These are phyloP conservation scores for Phalaenopsis aphrodite DNA, from an alignment of 106 monocot genomes.

Conservation along the genomic window DNA sequence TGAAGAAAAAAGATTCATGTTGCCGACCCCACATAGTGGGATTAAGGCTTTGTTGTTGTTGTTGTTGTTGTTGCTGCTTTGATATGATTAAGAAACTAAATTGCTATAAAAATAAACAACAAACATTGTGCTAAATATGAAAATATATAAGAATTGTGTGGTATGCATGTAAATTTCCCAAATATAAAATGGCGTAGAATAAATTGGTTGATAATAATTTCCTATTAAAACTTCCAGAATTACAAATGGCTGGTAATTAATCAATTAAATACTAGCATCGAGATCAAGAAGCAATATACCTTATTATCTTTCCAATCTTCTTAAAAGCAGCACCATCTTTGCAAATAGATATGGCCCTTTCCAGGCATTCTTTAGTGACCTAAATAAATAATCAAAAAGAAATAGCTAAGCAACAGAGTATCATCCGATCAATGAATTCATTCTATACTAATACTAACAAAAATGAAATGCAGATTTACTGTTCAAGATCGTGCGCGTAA, in stretches of 20 bases:
- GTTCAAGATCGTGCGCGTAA: background rate
- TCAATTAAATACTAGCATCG: background rate
- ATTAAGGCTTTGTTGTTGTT: no score
- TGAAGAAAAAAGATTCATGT: no score
- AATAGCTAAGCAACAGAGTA: background rate
- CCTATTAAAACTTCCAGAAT: background rate
- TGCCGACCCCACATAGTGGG: no score
- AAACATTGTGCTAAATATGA: no score
- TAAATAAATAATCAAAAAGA: slow-evolving; percentile 17
- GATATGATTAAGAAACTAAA: no score
- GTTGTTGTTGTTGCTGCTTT: no score
- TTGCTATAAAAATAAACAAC: no score
- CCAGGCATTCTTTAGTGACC: slow-evolving; percentile 85
- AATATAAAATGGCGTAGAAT: background rate
- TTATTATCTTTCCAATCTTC: slow-evolving; percentile 93
- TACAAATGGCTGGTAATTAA: background rate
- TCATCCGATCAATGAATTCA: background rate
- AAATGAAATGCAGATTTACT: background rate
- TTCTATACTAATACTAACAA: background rate
- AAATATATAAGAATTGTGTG: no score
- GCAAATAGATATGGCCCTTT: slow-evolving; percentile 76
- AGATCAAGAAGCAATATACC: slow-evolving; percentile 27
- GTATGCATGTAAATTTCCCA: background rate
- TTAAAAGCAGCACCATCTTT: slow-evolving; percentile 85
- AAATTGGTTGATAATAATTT: background rate